These are phyloP conservation scores for Penicillium turbatum DNA, from an alignment of 495 filamentous ascomycete species.

Conservation along the genomic window DNA sequence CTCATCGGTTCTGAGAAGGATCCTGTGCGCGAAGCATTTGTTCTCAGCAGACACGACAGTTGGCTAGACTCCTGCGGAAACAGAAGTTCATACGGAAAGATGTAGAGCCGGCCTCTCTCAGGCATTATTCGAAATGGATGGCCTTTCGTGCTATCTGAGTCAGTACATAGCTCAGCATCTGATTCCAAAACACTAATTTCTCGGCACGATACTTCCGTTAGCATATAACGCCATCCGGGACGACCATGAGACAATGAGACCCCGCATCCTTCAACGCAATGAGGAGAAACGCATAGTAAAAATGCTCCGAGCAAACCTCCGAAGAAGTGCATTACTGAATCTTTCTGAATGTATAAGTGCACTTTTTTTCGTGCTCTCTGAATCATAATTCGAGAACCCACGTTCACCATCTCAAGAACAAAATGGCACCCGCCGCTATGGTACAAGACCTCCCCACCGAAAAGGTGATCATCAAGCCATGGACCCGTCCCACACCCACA, in stretches of 20 bases:
- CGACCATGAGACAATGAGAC: not conserved
- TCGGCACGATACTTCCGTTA: not conserved
- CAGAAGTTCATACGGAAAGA: too few relatives aligned
- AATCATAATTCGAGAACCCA: not conserved
- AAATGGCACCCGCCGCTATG: constrained; percentile 36
- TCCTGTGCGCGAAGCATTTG: too few relatives aligned
- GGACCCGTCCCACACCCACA: constrained; percentile 35
- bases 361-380: not conserved
- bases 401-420: not conserved
- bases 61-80: too few relatives aligned
- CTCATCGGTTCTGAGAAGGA: too few relatives aligned
- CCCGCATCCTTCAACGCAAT: not conserved
- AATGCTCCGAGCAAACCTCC: not conserved
- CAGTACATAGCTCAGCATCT: too few relatives aligned
- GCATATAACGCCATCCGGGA: not conserved
- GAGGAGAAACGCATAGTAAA: not conserved
- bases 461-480: constrained; percentile 30
- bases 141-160: too few relatives aligned
- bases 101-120: too few relatives aligned
- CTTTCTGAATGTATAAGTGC: not conserved
- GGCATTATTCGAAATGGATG: too few relatives aligned
- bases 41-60: too few relatives aligned
- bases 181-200: too few relatives aligned
- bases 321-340: not conserved
- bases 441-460: constrained; percentile 5